Percentiles rank a stretch among this genome's conserved stretches.
Conservation (phyloP, 768 basidiomycete species). For the Boletus fagicola region DNA sequence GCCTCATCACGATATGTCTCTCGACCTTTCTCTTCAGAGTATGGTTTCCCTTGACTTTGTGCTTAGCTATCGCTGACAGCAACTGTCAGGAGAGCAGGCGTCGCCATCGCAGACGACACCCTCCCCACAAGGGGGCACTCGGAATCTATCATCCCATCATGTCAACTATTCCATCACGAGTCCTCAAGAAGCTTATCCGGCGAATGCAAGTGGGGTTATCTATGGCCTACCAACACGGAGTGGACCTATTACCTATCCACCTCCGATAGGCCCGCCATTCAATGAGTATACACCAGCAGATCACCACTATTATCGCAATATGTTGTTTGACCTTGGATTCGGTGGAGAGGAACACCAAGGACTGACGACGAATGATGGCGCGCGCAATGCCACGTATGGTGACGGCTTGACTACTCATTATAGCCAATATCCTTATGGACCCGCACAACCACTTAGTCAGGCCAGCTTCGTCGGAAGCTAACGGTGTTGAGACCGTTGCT, state of each 20-base stretch:
- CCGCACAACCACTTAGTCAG: conserved; percentile 24
- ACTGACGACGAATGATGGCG: conserved; percentile 19
- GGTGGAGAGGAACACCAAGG: conserved; percentile 40
- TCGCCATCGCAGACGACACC: conserved; percentile 25
- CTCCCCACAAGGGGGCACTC: conserved; percentile 21
- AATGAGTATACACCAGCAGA: conserved; percentile 45
- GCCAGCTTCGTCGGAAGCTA: conserved; percentile 25
- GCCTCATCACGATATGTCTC: conserved; percentile 40
- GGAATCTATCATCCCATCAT: conserved; percentile 11
- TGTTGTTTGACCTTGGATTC: conserved; percentile 73
- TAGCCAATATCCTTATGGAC: conserved; percentile 34
- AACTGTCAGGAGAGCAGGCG: conserved; percentile 19
- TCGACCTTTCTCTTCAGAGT: conserved; percentile 61
- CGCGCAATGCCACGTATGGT: conserved; percentile 29
- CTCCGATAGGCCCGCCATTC: conserved; percentile 36
- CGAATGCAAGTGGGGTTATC: conserved; percentile 12
- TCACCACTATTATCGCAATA: conserved; percentile 68
- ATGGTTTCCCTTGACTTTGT: conserved; percentile 11
- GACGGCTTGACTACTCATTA: conserved; percentile 37
- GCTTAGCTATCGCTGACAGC: conserved; percentile 10
- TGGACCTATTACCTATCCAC: conserved; percentile 19
- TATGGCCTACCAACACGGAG: conserved; percentile 15
- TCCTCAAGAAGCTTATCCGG: conserved; percentile 21
- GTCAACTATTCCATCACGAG: conserved; percentile 16
- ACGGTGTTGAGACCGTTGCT: background rate